Base-by-base conservation (phyloP, 345 rosid genomes). In the Citrus medica region DNA sequence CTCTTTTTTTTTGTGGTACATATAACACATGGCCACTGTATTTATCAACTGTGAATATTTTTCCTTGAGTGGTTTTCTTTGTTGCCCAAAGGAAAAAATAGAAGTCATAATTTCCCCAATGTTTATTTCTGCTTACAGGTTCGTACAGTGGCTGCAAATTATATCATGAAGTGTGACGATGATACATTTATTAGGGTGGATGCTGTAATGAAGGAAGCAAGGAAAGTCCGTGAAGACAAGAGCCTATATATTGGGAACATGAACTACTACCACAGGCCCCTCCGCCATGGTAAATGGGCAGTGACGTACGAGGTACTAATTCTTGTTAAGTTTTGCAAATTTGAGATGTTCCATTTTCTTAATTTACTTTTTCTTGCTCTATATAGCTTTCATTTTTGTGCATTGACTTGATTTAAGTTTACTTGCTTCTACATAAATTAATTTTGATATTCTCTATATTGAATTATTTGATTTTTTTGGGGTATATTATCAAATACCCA, bases 251-350 rank as follows among this genome's bases (percentile, higher is more conserved):
- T 95, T 67, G 98, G 98, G 68, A 95, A 95, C 80, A 91, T 93
- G 79, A 95, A 95, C 84, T 95, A 93, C 85, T 90, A 91, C 86
- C 98, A 93, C 78, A 92, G 86, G 85, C 98, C 98, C 83, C 84
- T 95, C 28, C 91, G 99, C 30, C 46, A 90, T 7, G 99, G 99
- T 67, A 95, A 95, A 93, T 95, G 99, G 99, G 96, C 97, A 14
- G 99, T 93, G 79, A 91, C 97, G 6, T 91, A 92, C 69, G 97
- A 95, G 97, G 99, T 95, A 90, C 30, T 66, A 13, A 74, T 66
- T 65, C 37, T 64, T 80, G 30, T 79, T 67, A 16, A 62, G 46
- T 35, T 71, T 4, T 24, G 33, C 76, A 42, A 60, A 73, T 2
- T 24, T 40, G 59, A 30, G 13, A 63, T 13, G 27, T 35, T 40